Percentiles rank a stretch among this genome's conserved stretches.
These are phyloP conservation scores for Neospermospora avenae DNA, from an alignment of 2,329 filamentous ascomycete species.

Conservation along the genomic window DNA sequence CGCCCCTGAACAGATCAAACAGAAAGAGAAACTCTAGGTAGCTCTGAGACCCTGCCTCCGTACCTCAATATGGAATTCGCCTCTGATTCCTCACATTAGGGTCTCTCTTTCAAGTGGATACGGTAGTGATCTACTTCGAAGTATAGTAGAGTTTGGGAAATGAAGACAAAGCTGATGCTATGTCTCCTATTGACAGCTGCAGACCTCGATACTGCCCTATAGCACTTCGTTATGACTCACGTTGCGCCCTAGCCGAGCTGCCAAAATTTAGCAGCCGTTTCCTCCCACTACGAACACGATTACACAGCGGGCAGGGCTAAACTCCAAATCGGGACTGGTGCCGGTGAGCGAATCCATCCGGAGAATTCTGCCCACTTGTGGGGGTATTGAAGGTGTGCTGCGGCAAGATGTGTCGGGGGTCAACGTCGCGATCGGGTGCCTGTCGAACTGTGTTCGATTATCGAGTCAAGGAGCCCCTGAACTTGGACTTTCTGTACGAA, in stretches of 20 bases:
- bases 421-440: slow-evolving; percentile 6
- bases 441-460: slow-evolving; percentile 1
- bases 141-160: too few relatives aligned
- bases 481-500: slow-evolving; percentile 12
- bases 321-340: slow-evolving; percentile 2
- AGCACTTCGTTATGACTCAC: slow-evolving; percentile 27
- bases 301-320: background rate
- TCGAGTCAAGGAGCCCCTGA: slow-evolving; percentile 15
- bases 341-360: slow-evolving; percentile 24
- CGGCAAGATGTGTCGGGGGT: slow-evolving; percentile 18
- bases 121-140: too few relatives aligned
- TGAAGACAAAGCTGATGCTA: slow-evolving; percentile 18
- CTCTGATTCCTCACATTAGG: too few relatives aligned
- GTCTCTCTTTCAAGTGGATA: slow-evolving; percentile 1
- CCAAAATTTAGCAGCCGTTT: slow-evolving; percentile 9
- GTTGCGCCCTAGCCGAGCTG: slow-evolving; percentile 20
- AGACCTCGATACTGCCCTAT: slow-evolving; percentile 22
- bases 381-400: background rate
- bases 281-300: background rate
- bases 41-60: slow-evolving; percentile 1
- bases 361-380: slow-evolving; percentile 16
- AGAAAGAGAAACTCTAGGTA: slow-evolving; percentile 12
- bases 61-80: slow-evolving; percentile 17
- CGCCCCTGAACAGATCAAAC: slow-evolving; percentile 17
- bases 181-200: background rate